These are phyloP conservation scores for Cubamyces lactineus DNA, from an alignment of 768 basidiomycete genomes.

Conservation along the genomic window DNA sequence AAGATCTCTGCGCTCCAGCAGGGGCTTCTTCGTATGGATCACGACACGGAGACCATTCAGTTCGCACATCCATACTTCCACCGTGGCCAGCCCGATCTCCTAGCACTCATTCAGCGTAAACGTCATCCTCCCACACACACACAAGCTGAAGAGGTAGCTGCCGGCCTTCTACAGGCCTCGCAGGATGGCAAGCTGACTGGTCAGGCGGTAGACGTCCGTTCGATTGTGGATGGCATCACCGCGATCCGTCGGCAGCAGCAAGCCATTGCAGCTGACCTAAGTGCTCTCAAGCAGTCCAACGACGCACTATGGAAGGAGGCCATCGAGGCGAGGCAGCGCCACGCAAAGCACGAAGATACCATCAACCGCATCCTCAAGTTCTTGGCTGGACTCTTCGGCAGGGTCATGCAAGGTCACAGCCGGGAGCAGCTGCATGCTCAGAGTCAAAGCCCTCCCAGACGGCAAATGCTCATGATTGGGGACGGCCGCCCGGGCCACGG, in stretches of 20 bases:
- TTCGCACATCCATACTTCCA: slow-evolving; percentile 91
- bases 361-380: slow-evolving; percentile 96
- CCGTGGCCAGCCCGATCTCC: slow-evolving; percentile 84
- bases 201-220: slow-evolving; percentile 73
- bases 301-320: slow-evolving; percentile 92
- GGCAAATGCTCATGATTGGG: slow-evolving; percentile 70
- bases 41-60: slow-evolving; percentile 83
- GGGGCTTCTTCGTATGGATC: slow-evolving; percentile 86
- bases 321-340: slow-evolving; percentile 69
- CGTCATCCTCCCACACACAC: slow-evolving; percentile 47
- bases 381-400: slow-evolving; percentile 88
- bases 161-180: slow-evolving; percentile 26
- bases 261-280: slow-evolving; percentile 83
- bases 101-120: slow-evolving; percentile 88
- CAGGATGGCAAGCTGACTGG: slow-evolving; percentile 34
- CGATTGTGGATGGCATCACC: slow-evolving; percentile 79
- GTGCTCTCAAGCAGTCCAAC: slow-evolving; percentile 86
- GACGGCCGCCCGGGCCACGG: slow-evolving; percentile 44
- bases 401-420: slow-evolving; percentile 40
- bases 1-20: slow-evolving; percentile 95
- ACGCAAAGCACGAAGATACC: slow-evolving; percentile 94
- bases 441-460: slow-evolving; percentile 47
- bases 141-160: slow-evolving; percentile 31
- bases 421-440: slow-evolving; percentile 37
- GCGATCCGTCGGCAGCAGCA: slow-evolving; percentile 92